phyloP scores from a whole-genome alignment of 208 protist genomes.

The Entamoeba dispar region DNA sequence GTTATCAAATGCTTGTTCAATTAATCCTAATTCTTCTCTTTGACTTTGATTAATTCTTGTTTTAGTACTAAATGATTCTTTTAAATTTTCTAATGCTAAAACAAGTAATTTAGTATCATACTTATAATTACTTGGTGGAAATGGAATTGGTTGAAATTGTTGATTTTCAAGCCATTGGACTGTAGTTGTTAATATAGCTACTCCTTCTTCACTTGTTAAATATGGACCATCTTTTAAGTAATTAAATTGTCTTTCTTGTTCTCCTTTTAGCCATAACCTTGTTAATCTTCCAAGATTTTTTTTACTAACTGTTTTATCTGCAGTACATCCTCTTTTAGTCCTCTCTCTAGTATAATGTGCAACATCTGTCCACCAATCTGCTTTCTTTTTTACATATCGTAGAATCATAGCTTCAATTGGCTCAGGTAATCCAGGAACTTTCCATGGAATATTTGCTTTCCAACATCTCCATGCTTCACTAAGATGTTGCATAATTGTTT shows the following conservation, averaged over 20 bases:
- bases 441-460: slow-evolving; percentile 93
- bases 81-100: slow-evolving; percentile 90
- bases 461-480: slow-evolving; percentile 93
- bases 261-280: slow-evolving; percentile 95
- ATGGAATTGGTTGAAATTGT: slow-evolving; percentile 92
- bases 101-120: slow-evolving; percentile 97
- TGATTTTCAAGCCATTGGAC: slow-evolving; percentile 94
- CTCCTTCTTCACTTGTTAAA: slow-evolving; percentile 76
- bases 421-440: slow-evolving; percentile 69
- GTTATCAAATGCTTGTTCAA: slow-evolving; percentile 99
- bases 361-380: slow-evolving; percentile 97
- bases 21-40: slow-evolving; percentile 92
- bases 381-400: slow-evolving; percentile 97
- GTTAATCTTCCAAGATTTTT: slow-evolving; percentile 98
- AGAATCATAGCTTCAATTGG: slow-evolving; percentile 94
- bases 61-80: slow-evolving; percentile 93
- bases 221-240: slow-evolving; percentile 95
- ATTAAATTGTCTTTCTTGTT: slow-evolving; percentile 79
- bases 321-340: slow-evolving; percentile 84
- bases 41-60: slow-evolving; percentile 83
- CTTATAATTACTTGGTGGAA: slow-evolving; percentile 94
- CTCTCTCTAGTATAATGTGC: slow-evolving; percentile 94
- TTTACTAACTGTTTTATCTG: slow-evolving; percentile 98
- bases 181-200: slow-evolving; percentile 94
- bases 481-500: slow-evolving; percentile 86